A percentile compares a stretch with the other conserved stretches of the same genome.
Conservation (phyloP, 2,329 filamentous ascomycete genomes). For the Grosmannia huntii region DNA sequence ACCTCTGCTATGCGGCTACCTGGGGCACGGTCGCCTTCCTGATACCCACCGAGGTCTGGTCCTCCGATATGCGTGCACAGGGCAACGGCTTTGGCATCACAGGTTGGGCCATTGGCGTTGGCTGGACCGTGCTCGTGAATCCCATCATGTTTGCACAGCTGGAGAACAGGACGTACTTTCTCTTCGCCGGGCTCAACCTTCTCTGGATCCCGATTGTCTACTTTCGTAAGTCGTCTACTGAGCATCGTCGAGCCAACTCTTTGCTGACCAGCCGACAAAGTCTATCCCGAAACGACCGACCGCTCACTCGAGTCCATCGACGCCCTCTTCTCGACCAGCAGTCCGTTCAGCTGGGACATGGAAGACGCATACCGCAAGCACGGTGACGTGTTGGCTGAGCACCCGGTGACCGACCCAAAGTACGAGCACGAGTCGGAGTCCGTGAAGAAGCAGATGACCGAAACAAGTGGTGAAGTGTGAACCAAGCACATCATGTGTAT, state of each 20-base stretch:
- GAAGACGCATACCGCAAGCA: constrained; percentile 9
- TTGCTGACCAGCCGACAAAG: background rate
- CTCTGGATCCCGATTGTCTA: constrained; percentile 37
- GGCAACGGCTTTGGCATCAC: constrained; percentile 46
- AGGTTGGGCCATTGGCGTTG: constrained; percentile 45
- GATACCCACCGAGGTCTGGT: constrained; percentile 42
- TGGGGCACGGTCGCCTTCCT: constrained; percentile 36
- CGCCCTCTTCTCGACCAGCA: constrained; percentile 32
- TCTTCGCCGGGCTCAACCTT: constrained; percentile 38
- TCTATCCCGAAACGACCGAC: constrained; percentile 29
- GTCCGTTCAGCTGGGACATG: constrained; percentile 21
- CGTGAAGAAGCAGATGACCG: constrained; percentile 15
- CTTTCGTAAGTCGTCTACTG: constrained; percentile 16
- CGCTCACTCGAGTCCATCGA: constrained; percentile 39
- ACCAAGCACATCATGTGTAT: no score
- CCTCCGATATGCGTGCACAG: constrained; percentile 42
- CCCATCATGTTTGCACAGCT: constrained; percentile 38
- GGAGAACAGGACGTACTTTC: constrained; percentile 34
- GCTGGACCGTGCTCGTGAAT: constrained; percentile 38
- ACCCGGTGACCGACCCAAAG: constrained; percentile 19
- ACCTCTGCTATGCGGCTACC: constrained; percentile 36
- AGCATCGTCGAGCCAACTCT: background rate
- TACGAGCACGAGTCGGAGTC: constrained; percentile 38
- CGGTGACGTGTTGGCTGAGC: constrained; percentile 10
- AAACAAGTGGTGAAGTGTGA: constrained; percentile 14